Evolutionary conservation across 176 grass and related monocot genomes (phyloP), one percentile per base, ranked within the genome.

Genomic region (Rhynchospora tenuis): DNA sequence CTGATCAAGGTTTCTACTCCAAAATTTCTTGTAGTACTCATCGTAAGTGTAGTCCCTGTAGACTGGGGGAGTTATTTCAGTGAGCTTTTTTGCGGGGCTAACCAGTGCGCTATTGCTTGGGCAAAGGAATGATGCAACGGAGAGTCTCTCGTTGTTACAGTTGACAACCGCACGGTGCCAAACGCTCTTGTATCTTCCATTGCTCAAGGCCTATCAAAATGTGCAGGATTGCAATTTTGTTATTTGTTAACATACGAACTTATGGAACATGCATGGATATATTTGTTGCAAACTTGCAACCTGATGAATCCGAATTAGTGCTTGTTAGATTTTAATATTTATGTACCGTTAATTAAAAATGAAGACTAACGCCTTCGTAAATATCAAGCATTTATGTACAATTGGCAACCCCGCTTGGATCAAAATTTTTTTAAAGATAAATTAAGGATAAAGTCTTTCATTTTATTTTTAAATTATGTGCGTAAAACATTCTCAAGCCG

Each of bases 51-150:
- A 91, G 88, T 86, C 86, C 56, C 61, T 83, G 85, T 94, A 91
- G 24, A 85, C 75, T 54, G 80, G 67, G 48, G 16, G 50, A 12
- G 61, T 67, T 4, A 57, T 85, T 43, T 46, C 15, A 80, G 89
- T 82, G 63, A 94, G 86, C 51, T 64, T 74, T 4, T 50, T 56
- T 43, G 92, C 87, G 1, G 95, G 92, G 79, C 87, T 73, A 56
- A 98, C 91, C n/a, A 94, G 83, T 17, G 86, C 81, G 75, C 81
- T 81, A 83, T 90, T 98, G 90, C 92, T 86, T 6, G 95, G 92
- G n/a, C 95, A 98, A 33, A 98, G 89, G 85, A 98, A 98, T 61
- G 95, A 98, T 61, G 95, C 95, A 77, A 98, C 90, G 13, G 95
- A 98, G 78, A 94, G 71, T 85, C 95, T 86, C 59, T 92, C 95